These are phyloP conservation scores for Trametopsis cervina DNA, from an alignment of 768 basidiomycete species.

Conservation along the genomic window DNA sequence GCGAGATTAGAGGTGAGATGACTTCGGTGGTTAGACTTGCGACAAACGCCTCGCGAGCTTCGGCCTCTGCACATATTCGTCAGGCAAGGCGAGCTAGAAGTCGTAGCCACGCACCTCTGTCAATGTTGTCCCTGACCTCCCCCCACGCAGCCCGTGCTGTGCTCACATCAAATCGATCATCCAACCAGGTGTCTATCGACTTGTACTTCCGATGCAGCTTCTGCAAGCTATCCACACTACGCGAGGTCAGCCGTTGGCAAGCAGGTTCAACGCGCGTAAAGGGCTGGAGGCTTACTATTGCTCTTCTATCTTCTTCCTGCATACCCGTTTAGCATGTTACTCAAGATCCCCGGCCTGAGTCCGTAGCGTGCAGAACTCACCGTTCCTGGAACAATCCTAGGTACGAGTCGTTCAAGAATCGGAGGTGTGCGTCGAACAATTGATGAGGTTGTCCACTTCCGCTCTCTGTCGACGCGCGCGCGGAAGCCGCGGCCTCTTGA, in stretches of 20 bases:
- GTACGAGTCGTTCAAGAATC: constrained; percentile 66
- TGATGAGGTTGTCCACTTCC: constrained; percentile 39
- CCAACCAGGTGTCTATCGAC: constrained; percentile 61
- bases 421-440: constrained; percentile 68
- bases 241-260: background rate
- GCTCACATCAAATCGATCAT: constrained; percentile 61
- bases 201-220: constrained; percentile 68
- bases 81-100: background rate
- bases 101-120: constrained; percentile 49
- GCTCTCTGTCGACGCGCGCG: constrained; percentile 12
- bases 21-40: constrained; percentile 64
- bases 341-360: constrained; percentile 13
- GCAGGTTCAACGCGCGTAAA: background rate
- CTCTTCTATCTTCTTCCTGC: constrained; percentile 80
- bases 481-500: constrained; percentile 16
- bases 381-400: constrained; percentile 83
- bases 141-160: constrained; percentile 71
- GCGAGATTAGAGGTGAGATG: constrained; percentile 54
- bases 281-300: constrained; percentile 51
- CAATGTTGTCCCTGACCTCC: constrained; percentile 81
- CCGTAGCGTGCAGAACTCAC: constrained; percentile 32
- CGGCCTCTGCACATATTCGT: constrained; percentile 50
- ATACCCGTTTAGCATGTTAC: constrained; percentile 4
- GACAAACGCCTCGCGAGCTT: constrained; percentile 75
- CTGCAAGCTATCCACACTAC: constrained; percentile 66